Evolutionary conservation across 371 early-diverging fungal species (phyloP).

Genomic region (Mucor lusitanicus): DNA sequence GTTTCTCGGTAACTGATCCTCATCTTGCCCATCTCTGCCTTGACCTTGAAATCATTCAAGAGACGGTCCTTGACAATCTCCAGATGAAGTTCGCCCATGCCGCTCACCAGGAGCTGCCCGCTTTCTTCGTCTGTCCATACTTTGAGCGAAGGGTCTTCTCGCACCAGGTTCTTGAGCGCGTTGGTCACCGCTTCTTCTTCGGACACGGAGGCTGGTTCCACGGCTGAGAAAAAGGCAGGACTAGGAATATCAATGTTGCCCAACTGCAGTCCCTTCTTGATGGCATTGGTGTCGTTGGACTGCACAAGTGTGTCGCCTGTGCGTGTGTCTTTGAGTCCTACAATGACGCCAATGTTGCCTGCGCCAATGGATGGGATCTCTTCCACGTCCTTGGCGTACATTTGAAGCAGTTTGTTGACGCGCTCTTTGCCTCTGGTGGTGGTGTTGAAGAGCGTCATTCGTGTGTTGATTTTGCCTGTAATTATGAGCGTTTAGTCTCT

Average conservation of each 20-base stretch:
- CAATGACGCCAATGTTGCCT: constrained; percentile 91
- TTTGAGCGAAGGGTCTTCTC: constrained; percentile 91
- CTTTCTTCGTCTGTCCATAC: constrained; percentile 81
- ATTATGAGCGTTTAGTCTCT: no score
- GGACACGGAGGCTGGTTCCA: constrained; percentile 76
- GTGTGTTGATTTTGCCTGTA: constrained; percentile 61
- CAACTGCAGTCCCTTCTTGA: constrained; percentile 59
- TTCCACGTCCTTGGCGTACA: constrained; percentile 92
- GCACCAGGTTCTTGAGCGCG: constrained; percentile 72
- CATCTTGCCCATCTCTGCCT: constrained; percentile 84
- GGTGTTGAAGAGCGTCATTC: constrained; percentile 71
- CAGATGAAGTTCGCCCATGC: constrained; percentile 97
- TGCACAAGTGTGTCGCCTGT: constrained; percentile 93
- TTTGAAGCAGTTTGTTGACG: constrained; percentile 82
- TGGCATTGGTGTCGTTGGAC: constrained; percentile 44
- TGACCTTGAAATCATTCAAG: constrained; percentile 76
- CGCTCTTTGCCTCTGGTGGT: constrained; percentile 75
- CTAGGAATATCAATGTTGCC: constrained; percentile 83
- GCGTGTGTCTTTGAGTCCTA: constrained; percentile 84
- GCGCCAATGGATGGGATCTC: constrained; percentile 75
- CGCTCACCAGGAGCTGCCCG: constrained; percentile 88
- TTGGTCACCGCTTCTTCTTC: constrained; percentile 79
- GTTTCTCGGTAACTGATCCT: constrained; percentile 89
- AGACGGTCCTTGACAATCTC: constrained; percentile 89
- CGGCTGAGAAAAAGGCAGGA: constrained; percentile 89